These are phyloP conservation scores for Arthrinium puccinioides DNA, from an alignment of 2,329 filamentous ascomycete species.

Conservation along the genomic window DNA sequence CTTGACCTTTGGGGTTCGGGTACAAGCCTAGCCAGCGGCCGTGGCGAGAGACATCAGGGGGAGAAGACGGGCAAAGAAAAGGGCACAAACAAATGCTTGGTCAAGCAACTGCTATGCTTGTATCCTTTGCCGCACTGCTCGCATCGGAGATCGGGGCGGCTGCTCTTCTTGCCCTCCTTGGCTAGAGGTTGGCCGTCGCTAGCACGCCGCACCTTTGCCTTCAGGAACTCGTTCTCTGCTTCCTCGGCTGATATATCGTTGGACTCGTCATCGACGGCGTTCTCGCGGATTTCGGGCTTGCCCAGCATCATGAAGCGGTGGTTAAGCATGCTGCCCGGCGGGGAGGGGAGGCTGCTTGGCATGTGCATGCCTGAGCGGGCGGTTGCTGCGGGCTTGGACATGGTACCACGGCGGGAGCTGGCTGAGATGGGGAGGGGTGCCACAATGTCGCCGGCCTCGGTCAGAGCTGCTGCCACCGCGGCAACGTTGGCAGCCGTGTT, in stretches of 20 bases:
- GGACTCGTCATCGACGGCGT: conserved; percentile 63
- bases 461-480: conserved; percentile 65
- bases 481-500: conserved; percentile 66
- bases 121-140: conserved; percentile 99
- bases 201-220: conserved; percentile 51
- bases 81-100: conserved; percentile 98
- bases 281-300: conserved; percentile 45
- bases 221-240: conserved; percentile 37
- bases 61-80: conserved; percentile 40
- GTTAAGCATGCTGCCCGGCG: conserved; percentile 61
- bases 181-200: conserved; percentile 81
- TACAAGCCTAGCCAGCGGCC: conserved; percentile 16
- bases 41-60: conserved; percentile 22
- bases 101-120: conserved; percentile 99
- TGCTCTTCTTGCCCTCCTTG: conserved; percentile 75
- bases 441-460: conserved; percentile 54
- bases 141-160: conserved; percentile 82
- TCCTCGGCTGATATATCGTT: conserved; percentile 51
- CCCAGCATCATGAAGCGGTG: conserved; percentile 43
- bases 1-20: conserved; percentile 18
- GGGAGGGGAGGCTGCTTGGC: conserved; percentile 52
- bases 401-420: conserved; percentile 56
- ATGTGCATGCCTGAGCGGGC: conserved; percentile 44
- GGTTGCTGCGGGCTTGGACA: conserved; percentile 54
- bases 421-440: conserved; percentile 50